Conservation (phyloP, 176 grass and related monocot species). For the Avena atlantica region DNA sequence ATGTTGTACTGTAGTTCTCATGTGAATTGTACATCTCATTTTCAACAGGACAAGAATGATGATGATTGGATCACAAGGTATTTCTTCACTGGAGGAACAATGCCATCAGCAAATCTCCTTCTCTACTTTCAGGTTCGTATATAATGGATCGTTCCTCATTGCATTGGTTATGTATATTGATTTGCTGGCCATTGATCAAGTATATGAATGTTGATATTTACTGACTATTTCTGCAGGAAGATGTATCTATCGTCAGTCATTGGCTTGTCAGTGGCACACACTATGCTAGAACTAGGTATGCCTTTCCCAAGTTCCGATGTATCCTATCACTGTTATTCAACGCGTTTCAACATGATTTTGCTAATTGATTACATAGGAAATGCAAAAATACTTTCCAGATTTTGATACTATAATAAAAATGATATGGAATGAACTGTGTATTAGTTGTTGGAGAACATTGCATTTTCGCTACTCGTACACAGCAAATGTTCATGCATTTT, state of each 20-base stretch:
- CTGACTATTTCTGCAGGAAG: constrained; percentile 56
- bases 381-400: not conserved
- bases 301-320: not conserved
- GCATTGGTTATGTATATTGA: not conserved
- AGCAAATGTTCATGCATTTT: not conserved
- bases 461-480: not conserved
- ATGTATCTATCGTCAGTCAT: constrained; percentile 77
- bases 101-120: constrained; percentile 87
- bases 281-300: constrained; percentile 90
- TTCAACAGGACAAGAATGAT: constrained; percentile 88
- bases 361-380: constrained; percentile 29
- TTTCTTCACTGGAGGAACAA: constrained; percentile 97
- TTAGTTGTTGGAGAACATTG: constrained; percentile 4
- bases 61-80: constrained; percentile 99
- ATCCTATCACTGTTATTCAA: not conserved
- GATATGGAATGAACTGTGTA: not conserved
- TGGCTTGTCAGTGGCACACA: constrained; percentile 91
- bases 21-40: constrained; percentile 13
- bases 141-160: not conserved
- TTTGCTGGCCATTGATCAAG: not conserved
- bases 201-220: constrained; percentile 11
- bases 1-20: not conserved
- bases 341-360: not conserved
- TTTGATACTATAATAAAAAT: not conserved
- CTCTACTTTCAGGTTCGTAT: constrained; percentile 92